Conservation (phyloP, 805 yeast genomes). For the Starmerella sirachaensis region DNA sequence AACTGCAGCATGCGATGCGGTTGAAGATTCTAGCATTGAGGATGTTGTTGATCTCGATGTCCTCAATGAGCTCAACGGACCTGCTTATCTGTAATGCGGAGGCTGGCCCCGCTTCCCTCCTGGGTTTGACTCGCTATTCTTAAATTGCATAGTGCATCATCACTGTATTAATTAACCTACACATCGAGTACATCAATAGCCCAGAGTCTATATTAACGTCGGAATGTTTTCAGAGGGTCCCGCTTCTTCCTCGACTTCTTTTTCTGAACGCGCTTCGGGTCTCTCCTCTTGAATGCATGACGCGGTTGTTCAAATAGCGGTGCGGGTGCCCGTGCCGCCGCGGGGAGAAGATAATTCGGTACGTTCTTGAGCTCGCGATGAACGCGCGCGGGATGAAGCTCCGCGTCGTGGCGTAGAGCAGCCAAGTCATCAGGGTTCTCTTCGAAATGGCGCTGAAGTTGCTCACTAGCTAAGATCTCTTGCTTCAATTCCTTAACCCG, state of each 20-base stretch:
- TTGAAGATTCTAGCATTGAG: slow-evolving; percentile 38
- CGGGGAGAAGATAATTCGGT: slow-evolving; percentile 84
- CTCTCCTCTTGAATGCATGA: slow-evolving; percentile 7
- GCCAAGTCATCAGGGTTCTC: slow-evolving; percentile 92
- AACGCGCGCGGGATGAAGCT: slow-evolving; percentile 65
- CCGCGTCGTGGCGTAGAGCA: slow-evolving; percentile 83
- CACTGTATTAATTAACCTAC: too few species aligned
- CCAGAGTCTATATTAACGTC: slow-evolving; percentile 2
- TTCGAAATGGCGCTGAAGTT: slow-evolving; percentile 85
- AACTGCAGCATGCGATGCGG: slow-evolving; percentile 40
- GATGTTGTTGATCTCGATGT: slow-evolving; percentile 32
- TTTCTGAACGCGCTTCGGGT: slow-evolving; percentile 2
- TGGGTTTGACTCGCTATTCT: too few species aligned
- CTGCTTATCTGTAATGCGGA: too few species aligned
- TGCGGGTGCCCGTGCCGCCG: slow-evolving; percentile 25
- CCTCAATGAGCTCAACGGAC: not conserved
- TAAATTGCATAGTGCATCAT: too few species aligned
- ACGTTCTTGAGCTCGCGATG: slow-evolving; percentile 83
- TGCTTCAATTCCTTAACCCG: slow-evolving; percentile 76
- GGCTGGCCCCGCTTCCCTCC: too few species aligned
- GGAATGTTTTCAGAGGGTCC: slow-evolving; percentile 21
- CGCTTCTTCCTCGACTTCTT: slow-evolving; percentile 12
- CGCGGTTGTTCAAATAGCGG: slow-evolving; percentile 18
- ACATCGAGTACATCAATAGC: not conserved
- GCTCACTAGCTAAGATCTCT: slow-evolving; percentile 79